These are phyloP conservation scores for Apiosordaria backusii DNA, from an alignment of 495 filamentous ascomycete genomes.

Conservation along the genomic window DNA sequence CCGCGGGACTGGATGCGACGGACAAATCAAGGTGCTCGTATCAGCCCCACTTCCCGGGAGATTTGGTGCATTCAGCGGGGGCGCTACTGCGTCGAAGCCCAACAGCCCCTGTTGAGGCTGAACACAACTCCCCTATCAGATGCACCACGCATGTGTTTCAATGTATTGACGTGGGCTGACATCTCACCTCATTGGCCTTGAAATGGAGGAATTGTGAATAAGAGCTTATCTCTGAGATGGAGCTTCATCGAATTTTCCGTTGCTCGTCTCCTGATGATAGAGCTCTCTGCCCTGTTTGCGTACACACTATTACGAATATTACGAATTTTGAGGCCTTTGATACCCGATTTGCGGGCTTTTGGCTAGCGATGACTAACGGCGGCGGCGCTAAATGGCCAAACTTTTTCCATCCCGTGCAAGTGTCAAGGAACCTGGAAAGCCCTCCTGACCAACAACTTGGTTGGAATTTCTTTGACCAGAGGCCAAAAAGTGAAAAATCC, in stretches of 20 bases:
- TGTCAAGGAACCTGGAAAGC: neutral
- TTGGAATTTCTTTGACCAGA: constrained; percentile 3
- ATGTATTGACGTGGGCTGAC: neutral
- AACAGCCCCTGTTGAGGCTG: constrained; percentile 5
- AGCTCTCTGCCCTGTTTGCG: neutral
- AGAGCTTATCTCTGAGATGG: neutral
- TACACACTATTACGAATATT: neutral
- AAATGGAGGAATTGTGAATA: neutral
- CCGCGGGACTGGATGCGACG: neutral
- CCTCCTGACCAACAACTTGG: neutral
- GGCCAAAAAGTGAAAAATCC: neutral
- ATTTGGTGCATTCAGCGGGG: neutral
- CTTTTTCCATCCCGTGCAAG: constrained; percentile 6
- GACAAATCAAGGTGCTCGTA: neutral
- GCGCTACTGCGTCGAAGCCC: neutral
- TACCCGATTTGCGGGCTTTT: constrained; percentile 6
- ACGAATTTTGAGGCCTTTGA: neutral
- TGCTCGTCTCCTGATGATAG: neutral
- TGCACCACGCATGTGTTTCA: neutral
- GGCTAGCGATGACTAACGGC: constrained; percentile 6
- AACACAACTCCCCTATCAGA: neutral
- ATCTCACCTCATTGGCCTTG: neutral
- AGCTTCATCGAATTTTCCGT: neutral
- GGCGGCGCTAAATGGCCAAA: constrained; percentile 8
- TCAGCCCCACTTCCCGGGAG: neutral